phyloP scores from a whole-genome alignment of 2,329 filamentous ascomycete genomes.

The Daldinia eschscholtzii region DNA sequence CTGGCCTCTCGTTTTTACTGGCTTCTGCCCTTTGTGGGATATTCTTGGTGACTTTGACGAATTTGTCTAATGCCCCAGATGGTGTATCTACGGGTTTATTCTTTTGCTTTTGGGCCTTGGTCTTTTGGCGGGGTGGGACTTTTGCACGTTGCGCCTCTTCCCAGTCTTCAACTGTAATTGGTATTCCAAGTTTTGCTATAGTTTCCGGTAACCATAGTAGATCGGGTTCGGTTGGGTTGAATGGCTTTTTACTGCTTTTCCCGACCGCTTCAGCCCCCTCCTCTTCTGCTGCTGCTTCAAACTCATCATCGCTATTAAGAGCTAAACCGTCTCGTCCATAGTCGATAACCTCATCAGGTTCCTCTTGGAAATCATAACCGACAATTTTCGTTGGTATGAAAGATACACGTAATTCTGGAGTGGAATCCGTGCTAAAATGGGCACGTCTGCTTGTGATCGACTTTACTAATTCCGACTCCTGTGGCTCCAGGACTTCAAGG shows the following conservation, averaged over 20 bases:
- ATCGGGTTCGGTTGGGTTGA: constrained; percentile 75
- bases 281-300: constrained; percentile 56
- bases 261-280: constrained; percentile 45
- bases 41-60: constrained; percentile 58
- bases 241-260: constrained; percentile 58
- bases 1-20: constrained; percentile 11
- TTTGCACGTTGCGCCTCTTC: constrained; percentile 59
- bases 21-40: constrained; percentile 26
- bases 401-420: constrained; percentile 81
- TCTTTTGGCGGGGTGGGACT: constrained; percentile 40
- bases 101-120: constrained; percentile 46
- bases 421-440: constrained; percentile 80
- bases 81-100: constrained; percentile 44
- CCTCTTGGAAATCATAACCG: constrained; percentile 78
- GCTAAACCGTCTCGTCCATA: constrained; percentile 68
- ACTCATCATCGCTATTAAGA: constrained; percentile 76
- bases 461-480: constrained; percentile 69
- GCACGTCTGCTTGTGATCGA: constrained; percentile 75
- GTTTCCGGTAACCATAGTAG: constrained; percentile 77
- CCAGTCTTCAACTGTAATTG: constrained; percentile 74
- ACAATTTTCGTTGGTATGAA: constrained; percentile 83
- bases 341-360: constrained; percentile 72
- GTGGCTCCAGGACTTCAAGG: constrained; percentile 55
- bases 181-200: constrained; percentile 73
- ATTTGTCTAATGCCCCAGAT: constrained; percentile 57